These are phyloP conservation scores for Vitellaria paradoxa DNA, from an alignment of 179 eudicot genomes.

Conservation along the genomic window DNA sequence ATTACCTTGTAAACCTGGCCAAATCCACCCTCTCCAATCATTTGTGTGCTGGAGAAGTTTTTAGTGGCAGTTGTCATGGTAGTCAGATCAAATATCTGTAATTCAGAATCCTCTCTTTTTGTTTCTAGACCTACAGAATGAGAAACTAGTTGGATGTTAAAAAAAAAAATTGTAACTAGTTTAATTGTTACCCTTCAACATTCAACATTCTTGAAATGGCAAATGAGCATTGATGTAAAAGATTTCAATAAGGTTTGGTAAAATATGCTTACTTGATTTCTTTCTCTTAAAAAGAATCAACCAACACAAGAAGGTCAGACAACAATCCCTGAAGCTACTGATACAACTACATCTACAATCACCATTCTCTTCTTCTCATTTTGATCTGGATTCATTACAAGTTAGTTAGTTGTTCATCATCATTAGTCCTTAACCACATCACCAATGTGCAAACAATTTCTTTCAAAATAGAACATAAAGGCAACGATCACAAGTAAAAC, in stretches of 20 bases:
- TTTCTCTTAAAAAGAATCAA: neutral
- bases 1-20: neutral
- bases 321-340: neutral
- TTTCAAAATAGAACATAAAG: too few relatives aligned
- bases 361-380: neutral
- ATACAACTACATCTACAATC: neutral
- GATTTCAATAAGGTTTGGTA: neutral
- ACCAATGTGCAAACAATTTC: too few relatives aligned
- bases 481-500: too few relatives aligned
- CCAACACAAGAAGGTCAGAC: neutral
- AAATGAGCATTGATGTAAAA: neutral
- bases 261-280: neutral
- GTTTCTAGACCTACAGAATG: neutral
- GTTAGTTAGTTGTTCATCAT: neutral
- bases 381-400: neutral
- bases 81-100: slow-evolving; percentile 4
- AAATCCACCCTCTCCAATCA: slow-evolving; percentile 4
- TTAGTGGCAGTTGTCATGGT: neutral
- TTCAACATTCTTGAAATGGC: neutral
- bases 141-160: neutral
- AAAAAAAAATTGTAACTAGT: too few relatives aligned
- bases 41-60: neutral
- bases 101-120: neutral
- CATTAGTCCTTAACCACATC: too few relatives aligned
- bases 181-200: neutral